phyloP scores from a whole-genome alignment of 495 filamentous ascomycete species.

The Lepraria neglecta region DNA sequence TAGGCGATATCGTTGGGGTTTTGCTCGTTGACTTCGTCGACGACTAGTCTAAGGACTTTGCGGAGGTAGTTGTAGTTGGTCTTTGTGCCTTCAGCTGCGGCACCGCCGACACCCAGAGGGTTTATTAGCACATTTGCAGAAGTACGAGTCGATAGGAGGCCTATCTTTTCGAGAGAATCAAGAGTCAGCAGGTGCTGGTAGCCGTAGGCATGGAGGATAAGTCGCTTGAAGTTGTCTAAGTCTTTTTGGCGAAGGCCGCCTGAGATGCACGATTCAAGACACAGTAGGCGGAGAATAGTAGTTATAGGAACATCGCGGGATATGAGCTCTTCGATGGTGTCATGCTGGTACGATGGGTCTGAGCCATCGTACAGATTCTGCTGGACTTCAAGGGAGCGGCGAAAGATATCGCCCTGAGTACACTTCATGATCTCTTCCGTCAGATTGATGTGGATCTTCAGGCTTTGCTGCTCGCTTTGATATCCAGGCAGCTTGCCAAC shows the following conservation, averaged over 20 bases:
- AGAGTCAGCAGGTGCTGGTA: slow-evolving; percentile 91
- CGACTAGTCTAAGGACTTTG: slow-evolving; percentile 77
- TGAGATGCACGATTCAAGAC: slow-evolving; percentile 82
- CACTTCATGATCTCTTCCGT: slow-evolving; percentile 92
- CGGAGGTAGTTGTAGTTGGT: slow-evolving; percentile 89
- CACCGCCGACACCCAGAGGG: slow-evolving; percentile 51
- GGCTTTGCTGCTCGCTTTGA: slow-evolving; percentile 85
- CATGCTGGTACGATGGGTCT: slow-evolving; percentile 81
- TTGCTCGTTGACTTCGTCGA: slow-evolving; percentile 94
- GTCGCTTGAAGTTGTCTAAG: slow-evolving; percentile 78
- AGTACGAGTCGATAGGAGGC: slow-evolving; percentile 68
- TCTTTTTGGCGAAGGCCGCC: slow-evolving; percentile 83
- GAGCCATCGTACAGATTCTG: slow-evolving; percentile 91
- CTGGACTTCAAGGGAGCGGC: slow-evolving; percentile 82
- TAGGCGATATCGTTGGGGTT: slow-evolving; percentile 97
- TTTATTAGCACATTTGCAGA: slow-evolving; percentile 66
- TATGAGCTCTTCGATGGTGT: slow-evolving; percentile 87
- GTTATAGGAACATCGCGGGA: slow-evolving; percentile 72
- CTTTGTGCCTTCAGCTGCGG: slow-evolving; percentile 51
- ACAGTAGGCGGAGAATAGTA: slow-evolving; percentile 75
- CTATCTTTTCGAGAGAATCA: slow-evolving; percentile 81
- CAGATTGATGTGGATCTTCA: slow-evolving; percentile 84
- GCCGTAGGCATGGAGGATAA: slow-evolving; percentile 87
- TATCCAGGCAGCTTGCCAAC: slow-evolving; percentile 86
- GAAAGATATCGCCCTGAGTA: slow-evolving; percentile 82